A percentile compares a stretch with the other conserved stretches of the same genome.
These are phyloP conservation scores for Albugo laibachii DNA, from an alignment of 352 stramenopile species.

Conservation along the genomic window DNA sequence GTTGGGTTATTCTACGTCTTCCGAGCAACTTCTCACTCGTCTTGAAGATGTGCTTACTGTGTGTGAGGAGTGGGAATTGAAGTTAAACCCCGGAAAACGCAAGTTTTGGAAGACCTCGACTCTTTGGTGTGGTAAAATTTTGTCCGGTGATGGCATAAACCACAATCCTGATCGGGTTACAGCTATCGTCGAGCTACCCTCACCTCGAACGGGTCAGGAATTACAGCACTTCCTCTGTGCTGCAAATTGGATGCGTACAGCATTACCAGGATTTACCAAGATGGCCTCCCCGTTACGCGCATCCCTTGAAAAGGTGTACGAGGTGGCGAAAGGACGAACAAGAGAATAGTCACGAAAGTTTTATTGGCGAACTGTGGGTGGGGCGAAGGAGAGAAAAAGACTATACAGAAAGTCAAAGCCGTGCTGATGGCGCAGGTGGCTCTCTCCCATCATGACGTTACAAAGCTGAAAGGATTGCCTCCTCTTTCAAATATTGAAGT, in stretches of 20 bases:
- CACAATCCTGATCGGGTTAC: conserved; percentile 3
- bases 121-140: background rate
- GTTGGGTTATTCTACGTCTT: background rate
- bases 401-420: background rate
- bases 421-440: conserved; percentile 6
- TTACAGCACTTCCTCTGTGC: conserved; percentile 17
- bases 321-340: conserved; percentile 5
- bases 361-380: background rate
- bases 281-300: conserved; percentile 5
- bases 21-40: background rate
- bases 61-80: background rate
- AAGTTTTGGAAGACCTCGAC: background rate
- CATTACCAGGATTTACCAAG: conserved; percentile 9
- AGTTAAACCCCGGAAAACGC: background rate
- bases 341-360: conserved; percentile 1
- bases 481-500: no score
- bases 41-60: background rate
- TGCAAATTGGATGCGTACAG: conserved; percentile 14
- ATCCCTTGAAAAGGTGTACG: conserved; percentile 3
- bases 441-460: conserved; percentile 3
- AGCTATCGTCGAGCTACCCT: background rate
- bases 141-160: background rate
- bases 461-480: conserved; percentile 3
- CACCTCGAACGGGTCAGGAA: background rate
- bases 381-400: conserved; percentile 1